Evolutionary conservation across 345 rosid genomes (phyloP), one percentile per base, ranked within the genome.

Genomic region (Acer yangbiense): DNA sequence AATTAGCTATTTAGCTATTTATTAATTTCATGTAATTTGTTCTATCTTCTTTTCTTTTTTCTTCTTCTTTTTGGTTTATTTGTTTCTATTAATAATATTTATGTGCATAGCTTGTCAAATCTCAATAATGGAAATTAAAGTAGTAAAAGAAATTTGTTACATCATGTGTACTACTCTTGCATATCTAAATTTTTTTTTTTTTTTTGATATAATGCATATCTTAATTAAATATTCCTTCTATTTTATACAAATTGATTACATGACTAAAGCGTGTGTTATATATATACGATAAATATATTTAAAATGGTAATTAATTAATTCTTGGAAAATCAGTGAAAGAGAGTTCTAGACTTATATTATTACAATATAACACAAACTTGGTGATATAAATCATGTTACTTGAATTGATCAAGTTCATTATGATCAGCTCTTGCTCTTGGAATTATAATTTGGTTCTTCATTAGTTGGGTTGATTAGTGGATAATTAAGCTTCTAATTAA

Each of bases 61-160:
- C 46, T 43, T 43, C 10, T 43, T 9, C 10, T 2, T 70, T 35
- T 18, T 17, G 4, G 18, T 23, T 9, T 52, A 18, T 9, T 65
- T 62, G 20, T 44, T 63, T 63, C 29, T 46, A 12, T 27, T 3
- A 17, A 27, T 17, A 4, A 65, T 74, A 23, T 48, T 43, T 20
- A 20, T 71, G 39, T 57, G 39, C 35, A 39, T 27, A 46, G 44
- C 39, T 48, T 48, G 77, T 64, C 14, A 74, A 72, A 74, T 74
- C 27, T 27, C 62, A 74, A 74, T 48, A 27, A 74, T 64, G 35
- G n/a, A 64, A 32, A 60, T 20, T 60, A 0, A 5, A 6, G 41
- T 2, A 27, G 25, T 4, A 57, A 14, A 52, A 16, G 58, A 52
- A 52, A 52, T 52, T 52, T 16, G 18, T 52, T 50, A 10, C 3